Base-by-base conservation (phyloP, 768 basidiomycete species). In the Gyrodon lividus region DNA sequence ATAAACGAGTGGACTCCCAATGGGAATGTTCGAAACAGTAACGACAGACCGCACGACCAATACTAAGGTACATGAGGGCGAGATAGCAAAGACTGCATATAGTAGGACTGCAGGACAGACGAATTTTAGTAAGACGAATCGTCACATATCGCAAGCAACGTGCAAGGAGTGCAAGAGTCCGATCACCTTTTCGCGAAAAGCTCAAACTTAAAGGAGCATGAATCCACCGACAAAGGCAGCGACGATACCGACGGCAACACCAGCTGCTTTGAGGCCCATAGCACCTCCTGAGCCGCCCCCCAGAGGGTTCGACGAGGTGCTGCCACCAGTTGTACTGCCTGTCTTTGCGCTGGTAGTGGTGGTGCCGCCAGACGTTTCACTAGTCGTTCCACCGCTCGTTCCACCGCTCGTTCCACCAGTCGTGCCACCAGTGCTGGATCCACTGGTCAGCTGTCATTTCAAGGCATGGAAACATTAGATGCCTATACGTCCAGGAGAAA, bases 141-240 rank as follows among this genome's bases (percentile, higher is more conserved):
- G 6, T 28, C n/a, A n/a, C n/a, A 28, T 37, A 37, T 37, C 31
- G 10, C 2, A 13, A 31, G 12, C 10, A 10, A 31, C 10, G 12
- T 4, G 12, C 30, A 12, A 31, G 5, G 10, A 31, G 28, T 28
- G 28, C 13, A 12, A 2, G 12, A 13, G 8, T 31, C 31, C 2
- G 31, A 12, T 31, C 31, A 5, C 16, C 19, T 35, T 38, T 24
- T 13, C 20, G 12, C 12, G 10, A 24, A 8, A 14, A 26, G 41
- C 19, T 17, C 31, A 5, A 6, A 0, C n/a, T 50, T 28, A 65
- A 10, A 65, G 20, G 8, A 51, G 46, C 37, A 58, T 26, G 23
- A 52, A 39, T 16, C 49, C 51, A 10, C 55, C 59, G 13, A 42
- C 35, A 22, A 67, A n/a, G 14, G 46, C 40, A 31, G 54, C 53